Conservation (phyloP, 495 filamentous ascomycete genomes). For the Aspergillus sparsus region DNA sequence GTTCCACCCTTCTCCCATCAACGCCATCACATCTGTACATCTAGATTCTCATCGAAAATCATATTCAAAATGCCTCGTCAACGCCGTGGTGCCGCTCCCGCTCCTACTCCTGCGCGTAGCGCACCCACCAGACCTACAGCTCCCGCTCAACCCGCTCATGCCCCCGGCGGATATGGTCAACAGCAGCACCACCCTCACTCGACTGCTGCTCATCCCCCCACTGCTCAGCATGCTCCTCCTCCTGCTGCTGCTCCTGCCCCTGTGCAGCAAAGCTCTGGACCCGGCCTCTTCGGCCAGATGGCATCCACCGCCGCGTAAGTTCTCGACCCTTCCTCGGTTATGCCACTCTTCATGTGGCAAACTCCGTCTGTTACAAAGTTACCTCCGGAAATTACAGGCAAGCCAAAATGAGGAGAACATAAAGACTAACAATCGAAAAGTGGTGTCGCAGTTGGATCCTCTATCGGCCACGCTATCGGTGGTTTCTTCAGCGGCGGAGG, state of each 20-base stretch:
- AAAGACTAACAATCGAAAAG: constrained; percentile 44
- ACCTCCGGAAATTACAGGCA: too few species aligned
- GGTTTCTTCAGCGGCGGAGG: constrained; percentile 77
- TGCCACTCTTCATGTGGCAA: background rate
- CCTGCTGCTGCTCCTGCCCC: constrained; percentile 40
- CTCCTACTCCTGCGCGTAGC: constrained; percentile 54
- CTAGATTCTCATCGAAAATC: constrained; percentile 14
- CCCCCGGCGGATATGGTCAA: constrained; percentile 42
- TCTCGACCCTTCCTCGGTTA: background rate
- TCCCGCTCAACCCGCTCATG: constrained; percentile 57
- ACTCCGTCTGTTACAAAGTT: background rate
- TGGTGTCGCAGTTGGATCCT: constrained; percentile 92
- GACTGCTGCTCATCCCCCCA: constrained; percentile 62
- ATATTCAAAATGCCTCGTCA: constrained; percentile 72
- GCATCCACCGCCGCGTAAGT: constrained; percentile 82
- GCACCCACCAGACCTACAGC: constrained; percentile 69
- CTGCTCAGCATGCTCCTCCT: constrained; percentile 45
- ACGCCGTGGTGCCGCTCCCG: constrained; percentile 63
- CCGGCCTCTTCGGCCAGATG: constrained; percentile 83
- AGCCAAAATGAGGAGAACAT: constrained; percentile 1
- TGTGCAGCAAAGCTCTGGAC: constrained; percentile 57
- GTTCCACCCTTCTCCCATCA: constrained; percentile 16
- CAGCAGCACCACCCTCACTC: constrained; percentile 52
- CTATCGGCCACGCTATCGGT: constrained; percentile 92
- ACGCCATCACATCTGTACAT: constrained; percentile 14